Base-by-base conservation (phyloP, 2,329 filamentous ascomycete species). In the Immersiporthe knoxdaviesiana region DNA sequence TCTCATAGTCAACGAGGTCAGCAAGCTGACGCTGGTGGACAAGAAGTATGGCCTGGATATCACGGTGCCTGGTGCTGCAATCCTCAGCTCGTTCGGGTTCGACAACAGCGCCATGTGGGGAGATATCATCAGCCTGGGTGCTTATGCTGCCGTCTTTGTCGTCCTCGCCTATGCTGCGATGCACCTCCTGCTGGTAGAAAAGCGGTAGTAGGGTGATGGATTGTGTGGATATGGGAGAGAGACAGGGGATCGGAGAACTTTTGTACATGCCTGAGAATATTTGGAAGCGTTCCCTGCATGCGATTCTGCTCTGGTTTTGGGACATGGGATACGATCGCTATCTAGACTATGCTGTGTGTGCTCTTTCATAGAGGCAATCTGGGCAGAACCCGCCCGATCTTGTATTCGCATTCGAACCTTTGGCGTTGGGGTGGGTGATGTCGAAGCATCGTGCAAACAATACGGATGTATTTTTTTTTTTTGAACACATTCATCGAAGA, bases 31-130 rank as follows among this genome's bases (percentile, higher is more conserved):
- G 0, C 87, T 99, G 35, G 88, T 97, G 56, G 96, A 99, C 78
- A 91, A 96, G 79, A 97, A 98, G 80, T 97, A 97, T 73, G 96
- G 96, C 7, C 87, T 99, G 6, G 94, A 98, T 76, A 99, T 99
- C 72, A 95, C 96, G 65, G 94, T 99, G 0, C 96, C 96, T 0
- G 96, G 96, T 44, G 94, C 95, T 0, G 93, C 94, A 0, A 99
- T 99, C 73, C 82, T 99, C 67, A 97, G 92, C 79, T 93, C 92
- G 0, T 99, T 99, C 79, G 96, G 96, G 1, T 99, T 99, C 79
- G 87, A 97, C 77, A 97, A 94, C 37, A 84, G 90, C 70, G 93
- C 93, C 0, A 85, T 97, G 68, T 97, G 94, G 94, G 82, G 83
- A 59, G 96, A 99, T 79, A 89, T 96, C 35, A 83, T 91, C 65